Base-by-base conservation (phyloP, 768 basidiomycete genomes). In the Hebeloma cylindrosporum region DNA sequence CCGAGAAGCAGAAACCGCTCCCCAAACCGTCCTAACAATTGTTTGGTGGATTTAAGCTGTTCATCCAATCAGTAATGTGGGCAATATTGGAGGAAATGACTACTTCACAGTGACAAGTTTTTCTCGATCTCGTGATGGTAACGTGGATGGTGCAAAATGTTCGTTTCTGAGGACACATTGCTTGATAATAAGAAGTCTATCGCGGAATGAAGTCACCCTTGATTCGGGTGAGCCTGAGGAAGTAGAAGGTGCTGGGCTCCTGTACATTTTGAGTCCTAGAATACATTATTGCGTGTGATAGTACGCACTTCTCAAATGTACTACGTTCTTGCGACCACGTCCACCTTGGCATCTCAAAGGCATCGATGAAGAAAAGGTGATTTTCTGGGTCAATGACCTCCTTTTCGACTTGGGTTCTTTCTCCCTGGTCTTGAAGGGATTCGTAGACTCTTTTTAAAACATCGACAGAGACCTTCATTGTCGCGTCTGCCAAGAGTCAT, bases 301-400 rank as follows among this genome's bases (percentile, higher is more conserved):
- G 23, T 16, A 40, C 78, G 33, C 59, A 95, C 94, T 81, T 88
- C 46, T 92, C 91, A 58, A 97, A 98, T 1, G 88, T 85, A 34
- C 86, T 86, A 46, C 88, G 72, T 57, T 94, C 89, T 22, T 75
- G 69, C 11, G 93, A 92, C 83, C 91, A 99, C 56, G 85, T 78
- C 85, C 93, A 93, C 9, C 83, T 68, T 1, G 96, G 96, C 93
- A 98, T 97, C 40, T 95, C 93, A 57, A 93, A 95, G 7, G 95
- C 85, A 61, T 95, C 82, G 22, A 98, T 71, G 52, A 97, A 72
- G 56, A 82, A 80, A 21, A 98, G 66, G 60, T 96, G 88, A 30
- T 75, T 82, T 23, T 91, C 85, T 5, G 88, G 83, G 53, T 93
- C 90, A 18, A 93, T 71, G 6, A 77, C 62, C 32, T 88, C 85